Conservation (phyloP, 108 stramenopile species). For the Fistulifera pelliculosa region DNA sequence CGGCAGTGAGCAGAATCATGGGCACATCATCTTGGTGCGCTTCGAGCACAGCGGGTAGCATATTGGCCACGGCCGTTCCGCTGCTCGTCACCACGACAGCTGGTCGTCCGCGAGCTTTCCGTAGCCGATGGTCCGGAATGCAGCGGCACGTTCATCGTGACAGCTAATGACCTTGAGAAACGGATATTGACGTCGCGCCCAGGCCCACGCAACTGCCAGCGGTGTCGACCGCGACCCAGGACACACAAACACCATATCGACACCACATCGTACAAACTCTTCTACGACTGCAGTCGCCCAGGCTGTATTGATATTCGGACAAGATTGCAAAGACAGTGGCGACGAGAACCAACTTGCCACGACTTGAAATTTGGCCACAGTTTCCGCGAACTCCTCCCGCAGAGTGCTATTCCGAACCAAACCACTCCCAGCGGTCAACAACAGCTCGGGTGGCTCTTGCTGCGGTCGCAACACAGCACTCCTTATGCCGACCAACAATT, state of each 20-base stretch:
- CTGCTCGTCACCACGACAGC: slow-evolving; percentile 85
- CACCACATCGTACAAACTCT: slow-evolving; percentile 79
- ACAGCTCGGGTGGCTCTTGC: slow-evolving; percentile 16
- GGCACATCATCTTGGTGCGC: slow-evolving; percentile 75
- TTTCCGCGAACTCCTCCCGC: slow-evolving; percentile 82
- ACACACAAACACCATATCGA: slow-evolving; percentile 77
- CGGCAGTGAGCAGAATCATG: slow-evolving; percentile 81
- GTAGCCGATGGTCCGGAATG: slow-evolving; percentile 84
- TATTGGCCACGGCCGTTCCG: slow-evolving; percentile 89
- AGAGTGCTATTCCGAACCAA: slow-evolving; percentile 78
- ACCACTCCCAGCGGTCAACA: slow-evolving; percentile 51
- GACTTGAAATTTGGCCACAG: slow-evolving; percentile 61
- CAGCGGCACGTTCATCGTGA: slow-evolving; percentile 93
- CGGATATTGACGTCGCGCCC: slow-evolving; percentile 43
- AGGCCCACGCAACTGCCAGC: slow-evolving; percentile 69
- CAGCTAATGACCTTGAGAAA: slow-evolving; percentile 58
- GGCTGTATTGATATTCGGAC: slow-evolving; percentile 67
- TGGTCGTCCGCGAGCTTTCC: slow-evolving; percentile 60
- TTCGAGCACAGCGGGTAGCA: slow-evolving; percentile 83
- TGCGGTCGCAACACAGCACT: slow-evolving; percentile 29
- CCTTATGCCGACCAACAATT: slow-evolving; percentile 73
- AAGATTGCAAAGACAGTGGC: slow-evolving; percentile 57
- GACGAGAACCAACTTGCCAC: slow-evolving; percentile 72
- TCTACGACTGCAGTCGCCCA: slow-evolving; percentile 87
- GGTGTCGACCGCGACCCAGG: slow-evolving; percentile 92